phyloP scores from a whole-genome alignment of 2,329 filamentous ascomycete species.

The Gnomoniopsis smithogilvyi region DNA sequence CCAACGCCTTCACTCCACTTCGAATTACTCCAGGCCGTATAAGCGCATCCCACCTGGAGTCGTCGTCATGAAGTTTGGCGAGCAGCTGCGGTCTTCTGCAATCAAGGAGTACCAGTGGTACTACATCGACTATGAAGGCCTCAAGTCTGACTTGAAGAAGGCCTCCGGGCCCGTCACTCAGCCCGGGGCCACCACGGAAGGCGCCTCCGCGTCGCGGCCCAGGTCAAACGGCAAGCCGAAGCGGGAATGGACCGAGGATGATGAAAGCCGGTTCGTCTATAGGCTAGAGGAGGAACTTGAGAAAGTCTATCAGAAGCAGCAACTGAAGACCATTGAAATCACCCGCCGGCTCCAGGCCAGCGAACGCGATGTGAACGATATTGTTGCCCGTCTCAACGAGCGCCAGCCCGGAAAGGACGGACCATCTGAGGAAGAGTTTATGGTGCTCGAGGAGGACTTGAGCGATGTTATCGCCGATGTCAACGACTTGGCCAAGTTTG shows the following conservation, averaged over 20 bases:
- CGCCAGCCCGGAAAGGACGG: slow-evolving; percentile 53
- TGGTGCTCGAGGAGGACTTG: slow-evolving; percentile 88
- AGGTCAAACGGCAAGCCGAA: slow-evolving; percentile 41
- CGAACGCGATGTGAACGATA: slow-evolving; percentile 86
- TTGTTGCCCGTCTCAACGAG: slow-evolving; percentile 71
- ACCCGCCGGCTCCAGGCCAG: slow-evolving; percentile 82
- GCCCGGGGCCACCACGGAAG: slow-evolving; percentile 32
- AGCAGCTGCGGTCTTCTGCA: slow-evolving; percentile 91
- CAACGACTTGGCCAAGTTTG: slow-evolving; percentile 96
- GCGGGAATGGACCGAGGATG: slow-evolving; percentile 80
- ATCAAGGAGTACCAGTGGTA: slow-evolving; percentile 98
- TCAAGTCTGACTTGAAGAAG: slow-evolving; percentile 83
- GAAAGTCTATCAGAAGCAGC: slow-evolving; percentile 96
- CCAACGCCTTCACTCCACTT: slow-evolving; percentile 24
- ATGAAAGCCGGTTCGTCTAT: slow-evolving; percentile 84
- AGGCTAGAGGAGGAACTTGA: slow-evolving; percentile 89
- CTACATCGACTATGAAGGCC: slow-evolving; percentile 95
- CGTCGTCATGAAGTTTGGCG: slow-evolving; percentile 80
- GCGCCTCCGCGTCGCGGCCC: slow-evolving; percentile 27
- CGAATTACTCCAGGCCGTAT: slow-evolving; percentile 30
- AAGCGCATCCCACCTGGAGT: slow-evolving; percentile 40
- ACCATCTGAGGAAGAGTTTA: slow-evolving; percentile 87
- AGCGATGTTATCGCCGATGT: slow-evolving; percentile 99
- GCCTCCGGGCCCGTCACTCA: slow-evolving; percentile 52
- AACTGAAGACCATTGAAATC: slow-evolving; percentile 96